These are phyloP conservation scores for Ilyonectria robusta DNA, from an alignment of 2,329 filamentous ascomycete species.

Conservation along the genomic window DNA sequence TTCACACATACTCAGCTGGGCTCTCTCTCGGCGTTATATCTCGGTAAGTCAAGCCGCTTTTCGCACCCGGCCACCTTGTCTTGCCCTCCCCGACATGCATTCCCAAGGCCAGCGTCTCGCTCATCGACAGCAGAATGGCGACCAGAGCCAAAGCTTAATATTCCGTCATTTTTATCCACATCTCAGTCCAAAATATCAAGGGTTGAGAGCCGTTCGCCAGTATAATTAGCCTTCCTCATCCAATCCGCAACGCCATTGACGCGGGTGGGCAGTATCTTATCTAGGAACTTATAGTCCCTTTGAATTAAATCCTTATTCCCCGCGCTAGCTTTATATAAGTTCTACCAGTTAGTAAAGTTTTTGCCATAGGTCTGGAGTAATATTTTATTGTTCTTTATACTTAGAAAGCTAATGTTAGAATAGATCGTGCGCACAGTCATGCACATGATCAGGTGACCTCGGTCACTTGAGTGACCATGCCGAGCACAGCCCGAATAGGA, in stretches of 20 bases:
- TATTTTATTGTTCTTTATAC: conserved; percentile 3
- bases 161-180: neutral
- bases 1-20: neutral
- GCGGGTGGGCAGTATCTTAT: conserved; percentile 10
- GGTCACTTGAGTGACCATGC: too few species aligned
- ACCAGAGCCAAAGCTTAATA: neutral
- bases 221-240: conserved; percentile 9
- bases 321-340: conserved; percentile 13
- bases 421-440: too few species aligned
- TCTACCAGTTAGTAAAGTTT: conserved; percentile 12
- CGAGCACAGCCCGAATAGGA: too few species aligned
- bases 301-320: conserved; percentile 11
- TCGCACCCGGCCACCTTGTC: neutral
- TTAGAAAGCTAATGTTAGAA: too few species aligned
- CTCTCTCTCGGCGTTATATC: neutral
- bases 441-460: too few species aligned
- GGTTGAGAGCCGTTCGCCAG: conserved; percentile 4
- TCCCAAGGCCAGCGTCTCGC: neutral
- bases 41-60: neutral
- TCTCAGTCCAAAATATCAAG: conserved; percentile 4
- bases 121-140: neutral
- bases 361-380: conserved; percentile 8
- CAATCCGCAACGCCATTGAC: conserved; percentile 9
- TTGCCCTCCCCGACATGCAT: neutral
- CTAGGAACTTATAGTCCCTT: conserved; percentile 10